These are phyloP conservation scores for Jacaranda mimosifolia DNA, from an alignment of 257 asterid genomes.

Conservation along the genomic window DNA sequence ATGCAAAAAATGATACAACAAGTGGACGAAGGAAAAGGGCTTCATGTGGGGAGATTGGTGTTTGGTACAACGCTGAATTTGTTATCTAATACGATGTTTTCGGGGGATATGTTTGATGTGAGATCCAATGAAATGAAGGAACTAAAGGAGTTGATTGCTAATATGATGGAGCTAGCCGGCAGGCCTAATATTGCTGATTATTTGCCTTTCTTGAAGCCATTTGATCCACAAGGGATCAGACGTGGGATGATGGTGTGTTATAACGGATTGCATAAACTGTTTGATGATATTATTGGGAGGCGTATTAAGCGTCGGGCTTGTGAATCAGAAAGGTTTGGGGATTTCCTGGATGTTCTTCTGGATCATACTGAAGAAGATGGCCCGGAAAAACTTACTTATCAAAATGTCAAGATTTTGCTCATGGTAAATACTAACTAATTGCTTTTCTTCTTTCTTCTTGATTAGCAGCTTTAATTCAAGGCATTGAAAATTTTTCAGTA, in stretches of 20 bases:
- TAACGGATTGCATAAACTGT: constrained; percentile 37
- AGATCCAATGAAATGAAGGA: constrained; percentile 32
- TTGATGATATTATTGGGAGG: constrained; percentile 35
- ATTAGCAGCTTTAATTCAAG: not conserved
- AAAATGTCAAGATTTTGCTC: constrained; percentile 36
- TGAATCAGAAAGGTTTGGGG: constrained; percentile 23
- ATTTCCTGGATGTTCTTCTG: constrained; percentile 47
- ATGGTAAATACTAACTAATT: constrained; percentile 23
- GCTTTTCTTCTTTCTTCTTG: not conserved
- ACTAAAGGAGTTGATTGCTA: constrained; percentile 31
- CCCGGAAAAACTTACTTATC: constrained; percentile 22
- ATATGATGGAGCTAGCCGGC: constrained; percentile 45
- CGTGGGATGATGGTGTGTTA: constrained; percentile 27
- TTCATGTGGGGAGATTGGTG: constrained; percentile 35
- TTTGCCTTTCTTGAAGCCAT: constrained; percentile 41
- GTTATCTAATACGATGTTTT: constrained; percentile 44
- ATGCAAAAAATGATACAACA: constrained; percentile 29
- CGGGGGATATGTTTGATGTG: constrained; percentile 45
- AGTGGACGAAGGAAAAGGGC: constrained; percentile 18
- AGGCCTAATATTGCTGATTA: constrained; percentile 46
- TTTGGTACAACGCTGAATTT: constrained; percentile 42
- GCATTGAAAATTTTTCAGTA: no score
- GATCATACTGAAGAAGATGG: constrained; percentile 34
- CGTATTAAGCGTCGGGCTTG: constrained; percentile 27
- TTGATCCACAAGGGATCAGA: constrained; percentile 48